Evolutionary conservation across 805 yeast genomes (phyloP).

Genomic region (Yarrowia deformans): DNA sequence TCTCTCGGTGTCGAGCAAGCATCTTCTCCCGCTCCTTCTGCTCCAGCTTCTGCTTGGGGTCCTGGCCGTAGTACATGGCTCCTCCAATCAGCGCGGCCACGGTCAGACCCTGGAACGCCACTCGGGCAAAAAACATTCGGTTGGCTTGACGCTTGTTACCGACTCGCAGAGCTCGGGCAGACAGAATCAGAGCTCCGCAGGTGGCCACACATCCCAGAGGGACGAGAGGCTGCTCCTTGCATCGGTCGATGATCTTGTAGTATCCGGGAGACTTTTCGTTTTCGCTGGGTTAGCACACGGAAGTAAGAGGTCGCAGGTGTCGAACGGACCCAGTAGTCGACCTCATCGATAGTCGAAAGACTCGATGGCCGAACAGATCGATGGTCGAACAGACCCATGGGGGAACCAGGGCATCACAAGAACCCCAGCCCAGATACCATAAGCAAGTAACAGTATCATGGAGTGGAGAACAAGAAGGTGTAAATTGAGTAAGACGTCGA

Average conservation of each 20-base stretch:
- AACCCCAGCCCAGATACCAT: no score
- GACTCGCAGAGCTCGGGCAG: conserved; percentile 73
- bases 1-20: conserved; percentile 85
- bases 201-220: conserved; percentile 84
- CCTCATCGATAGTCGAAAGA: no score
- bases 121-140: conserved; percentile 88
- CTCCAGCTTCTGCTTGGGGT: conserved; percentile 40
- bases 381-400: no score
- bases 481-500: no score
- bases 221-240: conserved; percentile 87
- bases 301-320: not conserved
- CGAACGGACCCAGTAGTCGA: no score
- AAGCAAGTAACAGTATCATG: no score
- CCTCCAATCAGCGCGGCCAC: conserved; percentile 83
- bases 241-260: conserved; percentile 51
- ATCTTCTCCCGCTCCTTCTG: conserved; percentile 70
- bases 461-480: no score
- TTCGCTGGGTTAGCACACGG: conserved; percentile 20
- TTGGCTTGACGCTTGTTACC: conserved; percentile 83
- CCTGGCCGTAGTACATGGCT: conserved; percentile 67
- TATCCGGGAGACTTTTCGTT: conserved; percentile 30
- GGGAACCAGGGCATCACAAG: no score
- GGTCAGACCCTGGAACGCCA: conserved; percentile 84
- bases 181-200: conserved; percentile 77
- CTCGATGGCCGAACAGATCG: no score